These are phyloP conservation scores for Chlorella sp. DNA, from an alignment of 139 green algal genomes.

Conservation along the genomic window DNA sequence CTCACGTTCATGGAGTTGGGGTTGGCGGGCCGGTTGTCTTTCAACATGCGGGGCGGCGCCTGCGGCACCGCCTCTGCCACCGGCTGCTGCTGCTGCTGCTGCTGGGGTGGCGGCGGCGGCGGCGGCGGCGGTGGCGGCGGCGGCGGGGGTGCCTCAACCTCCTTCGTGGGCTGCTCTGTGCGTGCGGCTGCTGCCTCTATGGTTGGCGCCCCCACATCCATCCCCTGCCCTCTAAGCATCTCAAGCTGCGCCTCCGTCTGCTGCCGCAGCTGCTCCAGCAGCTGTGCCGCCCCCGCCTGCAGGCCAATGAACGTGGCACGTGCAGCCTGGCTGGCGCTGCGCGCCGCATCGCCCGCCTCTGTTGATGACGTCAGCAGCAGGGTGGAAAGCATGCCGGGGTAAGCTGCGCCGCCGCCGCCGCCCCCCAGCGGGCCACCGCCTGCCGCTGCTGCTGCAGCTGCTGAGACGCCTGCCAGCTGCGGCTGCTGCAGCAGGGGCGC, in stretches of 20 bases:
- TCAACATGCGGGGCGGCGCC: background rate
- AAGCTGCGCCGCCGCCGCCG: background rate
- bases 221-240: background rate
- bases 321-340: background rate
- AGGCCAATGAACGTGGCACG: background rate
- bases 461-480: background rate
- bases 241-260: background rate
- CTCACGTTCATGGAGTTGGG: background rate
- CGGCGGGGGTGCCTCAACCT: too few species aligned
- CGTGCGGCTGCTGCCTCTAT: background rate
- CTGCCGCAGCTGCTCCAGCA: background rate
- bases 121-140: too few species aligned
- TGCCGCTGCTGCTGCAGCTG: background rate
- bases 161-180: too few species aligned
- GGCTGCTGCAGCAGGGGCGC: background rate
- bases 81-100: background rate
- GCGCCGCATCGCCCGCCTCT: background rate
- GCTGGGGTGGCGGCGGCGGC: too few species aligned
- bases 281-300: background rate
- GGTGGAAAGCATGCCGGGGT: background rate
- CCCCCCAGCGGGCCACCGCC: background rate
- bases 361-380: background rate
- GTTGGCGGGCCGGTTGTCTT: background rate
- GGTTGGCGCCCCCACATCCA: too few species aligned
- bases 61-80: background rate